phyloP scores from a whole-genome alignment of 83 land plant species.

The Thuja plicata region DNA sequence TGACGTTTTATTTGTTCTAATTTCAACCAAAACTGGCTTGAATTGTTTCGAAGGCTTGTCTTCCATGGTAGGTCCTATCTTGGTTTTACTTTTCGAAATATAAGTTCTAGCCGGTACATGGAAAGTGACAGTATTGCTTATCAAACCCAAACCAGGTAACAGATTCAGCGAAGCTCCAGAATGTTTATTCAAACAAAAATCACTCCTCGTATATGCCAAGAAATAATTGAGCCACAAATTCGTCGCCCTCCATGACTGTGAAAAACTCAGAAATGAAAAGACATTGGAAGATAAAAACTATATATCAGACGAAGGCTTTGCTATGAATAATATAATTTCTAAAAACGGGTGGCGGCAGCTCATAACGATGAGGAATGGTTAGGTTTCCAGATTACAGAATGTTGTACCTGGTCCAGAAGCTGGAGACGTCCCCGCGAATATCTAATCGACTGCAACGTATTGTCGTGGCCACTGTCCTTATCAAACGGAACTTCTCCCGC shows the following conservation, averaged over 20 bases:
- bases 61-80: not conserved
- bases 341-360: too few species aligned
- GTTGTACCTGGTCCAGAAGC: slow-evolving; percentile 62
- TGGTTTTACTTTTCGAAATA: not conserved
- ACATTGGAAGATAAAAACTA: too few species aligned
- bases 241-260: not conserved
- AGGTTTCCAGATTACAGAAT: not conserved
- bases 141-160: not conserved
- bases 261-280: too few species aligned
- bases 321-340: too few species aligned
- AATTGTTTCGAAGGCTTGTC: not conserved
- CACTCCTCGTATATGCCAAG: not conserved
- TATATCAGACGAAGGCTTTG: too few species aligned
- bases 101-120: not conserved
- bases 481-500: not conserved
- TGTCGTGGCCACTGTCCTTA: not conserved
- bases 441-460: slow-evolving; percentile 48
- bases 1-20: not conserved
- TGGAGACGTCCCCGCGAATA: slow-evolving; percentile 56
- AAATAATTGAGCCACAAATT: not conserved
- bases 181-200: not conserved
- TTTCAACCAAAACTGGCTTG: not conserved
- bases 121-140: not conserved
- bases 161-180: not conserved
- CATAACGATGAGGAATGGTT: too few species aligned